A percentile compares a stretch with the other conserved stretches of the same genome.
Evolutionary conservation across 257 asterid species (phyloP).

Genomic region (Echites panduratus): DNA sequence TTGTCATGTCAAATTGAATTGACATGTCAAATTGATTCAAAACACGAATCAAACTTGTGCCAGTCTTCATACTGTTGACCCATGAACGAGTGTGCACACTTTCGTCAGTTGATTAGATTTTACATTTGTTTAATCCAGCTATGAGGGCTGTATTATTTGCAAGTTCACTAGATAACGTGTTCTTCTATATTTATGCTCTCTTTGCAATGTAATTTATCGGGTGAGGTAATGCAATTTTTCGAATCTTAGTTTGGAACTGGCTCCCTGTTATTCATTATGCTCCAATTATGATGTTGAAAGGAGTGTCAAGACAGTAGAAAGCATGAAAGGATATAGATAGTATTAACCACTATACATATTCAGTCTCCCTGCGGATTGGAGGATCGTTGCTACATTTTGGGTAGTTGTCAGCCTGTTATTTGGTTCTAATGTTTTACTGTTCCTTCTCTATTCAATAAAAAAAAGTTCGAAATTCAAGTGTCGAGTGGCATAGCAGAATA

Average conservation of each 20-base stretch:
- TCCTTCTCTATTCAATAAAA: background rate
- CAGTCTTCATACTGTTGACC: background rate
- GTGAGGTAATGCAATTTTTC: background rate
- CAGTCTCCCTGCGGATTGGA: background rate
- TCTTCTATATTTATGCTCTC: background rate
- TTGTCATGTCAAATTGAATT: too few relatives aligned
- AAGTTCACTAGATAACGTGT: background rate
- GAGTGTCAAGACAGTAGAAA: background rate
- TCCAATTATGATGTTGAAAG: background rate
- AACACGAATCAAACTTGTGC: background rate
- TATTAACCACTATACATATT: background rate
- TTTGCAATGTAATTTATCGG: background rate
- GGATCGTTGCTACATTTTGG: too few relatives aligned
- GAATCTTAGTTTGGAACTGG: background rate
- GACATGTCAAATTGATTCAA: background rate
- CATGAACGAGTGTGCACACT: background rate
- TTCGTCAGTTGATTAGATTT: background rate
- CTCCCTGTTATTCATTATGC: background rate
- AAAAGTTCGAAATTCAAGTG: too few relatives aligned
- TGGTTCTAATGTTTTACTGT: background rate
- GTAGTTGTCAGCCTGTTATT: background rate
- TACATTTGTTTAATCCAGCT: background rate
- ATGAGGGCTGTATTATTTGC: background rate
- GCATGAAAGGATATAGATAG: background rate
- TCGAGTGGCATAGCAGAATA: background rate